phyloP scores from a whole-genome alignment of 2,329 filamentous ascomycete species.

The Pleurostoma richardsiae region DNA sequence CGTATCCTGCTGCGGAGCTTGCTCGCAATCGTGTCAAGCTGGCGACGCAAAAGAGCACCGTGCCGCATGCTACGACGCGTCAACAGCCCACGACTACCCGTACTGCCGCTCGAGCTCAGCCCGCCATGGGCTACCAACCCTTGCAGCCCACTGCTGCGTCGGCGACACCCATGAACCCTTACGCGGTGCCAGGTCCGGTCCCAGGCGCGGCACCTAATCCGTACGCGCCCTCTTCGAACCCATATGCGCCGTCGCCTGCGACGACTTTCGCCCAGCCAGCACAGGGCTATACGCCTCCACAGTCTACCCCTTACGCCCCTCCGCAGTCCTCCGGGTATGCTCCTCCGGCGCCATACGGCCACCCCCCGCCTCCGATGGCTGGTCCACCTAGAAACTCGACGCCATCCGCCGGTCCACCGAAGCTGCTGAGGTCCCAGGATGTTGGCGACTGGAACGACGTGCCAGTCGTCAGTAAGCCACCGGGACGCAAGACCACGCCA shows the following conservation, averaged over 20 bases:
- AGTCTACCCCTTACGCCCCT: slow-evolving; percentile 43
- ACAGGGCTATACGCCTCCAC: slow-evolving; percentile 3
- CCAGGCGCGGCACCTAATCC: slow-evolving; percentile 27
- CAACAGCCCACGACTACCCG: slow-evolving; percentile 20
- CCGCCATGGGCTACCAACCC: slow-evolving; percentile 43
- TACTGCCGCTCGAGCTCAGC: slow-evolving; percentile 23
- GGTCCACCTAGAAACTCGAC: slow-evolving; percentile 53
- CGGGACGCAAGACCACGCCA: slow-evolving; percentile 70
- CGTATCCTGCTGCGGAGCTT: slow-evolving; percentile 82
- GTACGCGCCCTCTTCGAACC: slow-evolving; percentile 23
- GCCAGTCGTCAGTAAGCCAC: slow-evolving; percentile 76
- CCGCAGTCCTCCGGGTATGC: slow-evolving; percentile 22
- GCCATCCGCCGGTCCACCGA: slow-evolving; percentile 60
- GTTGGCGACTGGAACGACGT: slow-evolving; percentile 92
- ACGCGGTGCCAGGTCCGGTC: slow-evolving; percentile 21
- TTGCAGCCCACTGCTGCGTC: slow-evolving; percentile 28
- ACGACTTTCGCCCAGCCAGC: slow-evolving; percentile 10
- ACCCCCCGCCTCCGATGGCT: slow-evolving; percentile 25
- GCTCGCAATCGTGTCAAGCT: slow-evolving; percentile 80
- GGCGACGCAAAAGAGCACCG: slow-evolving; percentile 59
- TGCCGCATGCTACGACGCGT: slow-evolving; percentile 26
- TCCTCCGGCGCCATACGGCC: slow-evolving; percentile 29
- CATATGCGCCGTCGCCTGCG: slow-evolving; percentile 27
- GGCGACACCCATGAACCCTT: slow-evolving; percentile 12
- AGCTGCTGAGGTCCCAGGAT: slow-evolving; percentile 62